phyloP scores from a whole-genome alignment of 352 stramenopile genomes.

The Globisporangium yorkense region DNA sequence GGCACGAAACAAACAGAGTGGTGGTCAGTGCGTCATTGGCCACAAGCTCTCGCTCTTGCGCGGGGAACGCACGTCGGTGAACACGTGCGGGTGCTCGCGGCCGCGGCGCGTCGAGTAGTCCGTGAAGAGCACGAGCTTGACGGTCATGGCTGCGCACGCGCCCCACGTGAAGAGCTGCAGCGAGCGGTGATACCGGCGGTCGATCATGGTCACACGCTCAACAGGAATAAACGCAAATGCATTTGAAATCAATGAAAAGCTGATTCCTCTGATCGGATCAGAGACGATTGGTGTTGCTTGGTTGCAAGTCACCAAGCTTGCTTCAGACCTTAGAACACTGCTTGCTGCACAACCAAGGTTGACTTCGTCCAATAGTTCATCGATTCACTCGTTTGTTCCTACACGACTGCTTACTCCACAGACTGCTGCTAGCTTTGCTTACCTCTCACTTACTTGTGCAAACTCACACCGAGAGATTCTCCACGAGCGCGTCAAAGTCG shows the following conservation, averaged over 20 bases:
- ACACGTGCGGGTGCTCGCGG: slow-evolving; percentile 65
- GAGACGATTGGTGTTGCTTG: not conserved
- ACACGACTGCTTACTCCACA: not conserved
- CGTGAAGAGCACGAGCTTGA: slow-evolving; percentile 85
- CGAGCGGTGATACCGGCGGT: slow-evolving; percentile 78
- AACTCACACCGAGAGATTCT: not conserved
- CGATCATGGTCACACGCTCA: slow-evolving; percentile 44
- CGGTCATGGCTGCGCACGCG: slow-evolving; percentile 69
- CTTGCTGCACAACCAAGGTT: too few species aligned
- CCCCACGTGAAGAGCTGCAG: slow-evolving; percentile 82
- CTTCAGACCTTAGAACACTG: too few species aligned
- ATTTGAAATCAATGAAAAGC: too few species aligned
- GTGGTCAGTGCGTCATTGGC: not conserved
- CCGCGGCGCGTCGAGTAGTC: slow-evolving; percentile 58
- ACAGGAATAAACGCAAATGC: too few species aligned
- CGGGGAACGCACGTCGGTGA: slow-evolving; percentile 47
- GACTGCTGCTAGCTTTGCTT: not conserved
- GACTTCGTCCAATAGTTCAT: too few species aligned
- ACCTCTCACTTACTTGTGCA: not conserved
- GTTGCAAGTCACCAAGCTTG: not conserved
- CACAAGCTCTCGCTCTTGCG: too few species aligned
- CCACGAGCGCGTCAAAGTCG: slow-evolving; percentile 9
- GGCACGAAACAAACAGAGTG: not conserved
- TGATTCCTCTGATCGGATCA: too few species aligned
- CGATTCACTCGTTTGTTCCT: not conserved